Evolutionary conservation across 495 filamentous ascomycete genomes (phyloP), one percentile per base, ranked within the genome.

Genomic region (Neurospora intermedia): DNA sequence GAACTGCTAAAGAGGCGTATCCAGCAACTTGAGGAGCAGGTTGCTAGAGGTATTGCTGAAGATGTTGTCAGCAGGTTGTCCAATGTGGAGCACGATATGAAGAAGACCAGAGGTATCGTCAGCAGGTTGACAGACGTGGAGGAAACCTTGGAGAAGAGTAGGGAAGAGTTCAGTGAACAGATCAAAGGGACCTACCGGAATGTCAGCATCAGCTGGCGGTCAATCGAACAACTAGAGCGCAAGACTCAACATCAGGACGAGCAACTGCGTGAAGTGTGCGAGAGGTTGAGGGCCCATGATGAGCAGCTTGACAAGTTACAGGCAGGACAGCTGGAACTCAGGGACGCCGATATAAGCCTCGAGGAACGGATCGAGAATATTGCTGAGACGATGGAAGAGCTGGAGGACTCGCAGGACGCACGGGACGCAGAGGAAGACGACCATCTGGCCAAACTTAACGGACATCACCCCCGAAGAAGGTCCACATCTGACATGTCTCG

Each of bases 281-380:
- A 84, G 73, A 82, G 81, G 62, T 74, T 86, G 15, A 78, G 83
- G 43, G 73, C 75, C 48, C 81, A 84, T 42, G 78, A 83, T 75
- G 79, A 83, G 38, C 77, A 81, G 72, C 72, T 87, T 42, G 81
- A 83, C 43, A 74, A 81, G 69, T 75, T 88, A n/a, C 73, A 78
- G 8, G 82, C 83, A 38, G 79, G 82, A 20, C 76, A 87, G 35
- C 78, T 85, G 71, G 84, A 87, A 48, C 80, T 87, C 48, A 79
- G 84, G 41, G 85, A 88, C 74, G 85, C 85, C 71, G 83, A 84
- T 66, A 83, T 86, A 72, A 81, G 79, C 38, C 74, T 88, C 69
- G 86, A 87, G 75, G 85, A 87, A 71, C 82, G 85, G 38, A 80
- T 88, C 27, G 85, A 88, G 69, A 83, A 81, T 39, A 73, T 87